Conservation (phyloP, 2,329 filamentous ascomycete species). For the Botryosphaeria agaves region DNA sequence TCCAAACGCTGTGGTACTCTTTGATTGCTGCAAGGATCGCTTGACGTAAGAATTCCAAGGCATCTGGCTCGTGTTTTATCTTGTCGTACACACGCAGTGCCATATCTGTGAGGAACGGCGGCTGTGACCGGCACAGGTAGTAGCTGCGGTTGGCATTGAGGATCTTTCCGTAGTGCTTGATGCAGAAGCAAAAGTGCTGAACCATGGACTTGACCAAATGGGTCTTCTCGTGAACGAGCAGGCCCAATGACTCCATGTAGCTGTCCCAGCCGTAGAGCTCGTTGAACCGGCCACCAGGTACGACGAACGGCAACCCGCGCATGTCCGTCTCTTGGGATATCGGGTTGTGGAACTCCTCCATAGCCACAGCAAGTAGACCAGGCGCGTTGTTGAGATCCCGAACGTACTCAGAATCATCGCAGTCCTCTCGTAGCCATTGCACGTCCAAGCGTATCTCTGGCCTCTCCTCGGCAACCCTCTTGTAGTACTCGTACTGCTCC, state of each 20-base stretch:
- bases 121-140: constrained; percentile 86
- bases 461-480: constrained; percentile 54
- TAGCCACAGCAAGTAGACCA: constrained; percentile 75
- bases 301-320: constrained; percentile 80
- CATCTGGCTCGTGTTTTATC: constrained; percentile 71
- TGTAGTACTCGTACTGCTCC: constrained; percentile 83
- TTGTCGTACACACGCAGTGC: constrained; percentile 82
- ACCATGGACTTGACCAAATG: constrained; percentile 92
- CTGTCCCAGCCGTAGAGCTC: constrained; percentile 98
- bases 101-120: constrained; percentile 96
- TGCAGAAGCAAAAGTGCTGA: constrained; percentile 92
- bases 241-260: constrained; percentile 90
- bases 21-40: constrained; percentile 88
- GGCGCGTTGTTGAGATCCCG: constrained; percentile 73
- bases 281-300: constrained; percentile 93
- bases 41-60: constrained; percentile 62
- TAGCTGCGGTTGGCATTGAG: constrained; percentile 93
- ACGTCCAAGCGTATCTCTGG: constrained; percentile 84
- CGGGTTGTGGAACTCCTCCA: constrained; percentile 57
- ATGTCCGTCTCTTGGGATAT: constrained; percentile 53
- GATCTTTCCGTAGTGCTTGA: constrained; percentile 96
- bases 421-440: constrained; percentile 49
- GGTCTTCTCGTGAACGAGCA: constrained; percentile 69
- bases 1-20: constrained; percentile 88
- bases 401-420: constrained; percentile 67